Evolutionary conservation across 2,329 filamentous ascomycete species (phyloP).

Genomic region (Cercospora sp.): DNA sequence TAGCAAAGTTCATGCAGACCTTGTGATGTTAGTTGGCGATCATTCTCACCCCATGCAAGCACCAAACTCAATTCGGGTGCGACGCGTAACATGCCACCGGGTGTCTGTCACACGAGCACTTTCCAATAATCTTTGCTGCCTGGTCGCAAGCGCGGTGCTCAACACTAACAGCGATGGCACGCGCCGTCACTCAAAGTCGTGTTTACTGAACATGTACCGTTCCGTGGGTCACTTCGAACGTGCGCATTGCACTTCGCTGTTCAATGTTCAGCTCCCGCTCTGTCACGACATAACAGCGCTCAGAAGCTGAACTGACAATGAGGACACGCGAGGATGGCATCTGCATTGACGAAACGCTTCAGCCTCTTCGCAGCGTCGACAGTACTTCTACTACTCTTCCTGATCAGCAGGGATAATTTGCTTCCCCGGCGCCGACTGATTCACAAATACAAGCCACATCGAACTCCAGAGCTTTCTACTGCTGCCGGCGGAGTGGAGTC

Average conservation of each 20-base stretch:
- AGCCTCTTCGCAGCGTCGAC: not conserved
- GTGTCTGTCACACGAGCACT: not conserved
- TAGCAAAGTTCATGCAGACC: not conserved
- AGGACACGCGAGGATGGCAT: not conserved
- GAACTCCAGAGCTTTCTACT: not conserved
- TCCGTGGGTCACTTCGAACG: not conserved
- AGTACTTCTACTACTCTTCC: not conserved
- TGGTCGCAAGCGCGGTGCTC: not conserved
- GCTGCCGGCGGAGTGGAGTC: not conserved
- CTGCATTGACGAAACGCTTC: not conserved
- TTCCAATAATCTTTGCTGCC: not conserved
- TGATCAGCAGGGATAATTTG: not conserved
- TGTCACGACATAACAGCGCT: not conserved
- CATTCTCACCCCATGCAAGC: not conserved
- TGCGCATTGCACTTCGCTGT: not conserved
- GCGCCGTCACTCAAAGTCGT: not conserved
- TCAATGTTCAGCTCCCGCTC: not conserved
- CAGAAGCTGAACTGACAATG: not conserved
- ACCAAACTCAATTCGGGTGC: not conserved
- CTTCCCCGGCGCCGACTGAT: not conserved
- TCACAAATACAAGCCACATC: not conserved
- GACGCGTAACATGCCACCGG: not conserved
- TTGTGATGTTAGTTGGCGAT: not conserved
- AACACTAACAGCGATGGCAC: not conserved
- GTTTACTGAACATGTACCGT: not conserved